Percentiles rank a stretch among this genome's conserved stretches.
Evolutionary conservation across 768 basidiomycete genomes (phyloP).

Genomic region (Tricholoma furcatifolium): DNA sequence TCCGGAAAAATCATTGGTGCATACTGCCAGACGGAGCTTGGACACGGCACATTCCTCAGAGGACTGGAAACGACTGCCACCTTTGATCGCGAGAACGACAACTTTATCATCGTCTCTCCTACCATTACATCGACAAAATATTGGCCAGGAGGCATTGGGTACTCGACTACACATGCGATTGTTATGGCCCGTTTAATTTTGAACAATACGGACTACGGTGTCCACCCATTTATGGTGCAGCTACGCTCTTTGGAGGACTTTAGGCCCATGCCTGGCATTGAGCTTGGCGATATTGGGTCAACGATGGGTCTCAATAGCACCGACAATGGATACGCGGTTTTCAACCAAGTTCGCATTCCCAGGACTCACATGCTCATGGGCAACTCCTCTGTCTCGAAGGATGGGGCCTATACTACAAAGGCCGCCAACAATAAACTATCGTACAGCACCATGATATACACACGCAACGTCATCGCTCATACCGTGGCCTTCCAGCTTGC

Average conservation of each 20-base stretch:
- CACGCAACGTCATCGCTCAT: conserved; percentile 14
- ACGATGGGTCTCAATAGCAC: conserved; percentile 21
- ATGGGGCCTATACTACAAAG: conserved; percentile 18
- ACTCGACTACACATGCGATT: conserved; percentile 24
- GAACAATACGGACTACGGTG: conserved; percentile 16
- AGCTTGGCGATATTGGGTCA: conserved; percentile 25
- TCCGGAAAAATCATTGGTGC: conserved; percentile 22
- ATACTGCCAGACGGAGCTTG: conserved; percentile 27
- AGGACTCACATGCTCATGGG: conserved; percentile 23
- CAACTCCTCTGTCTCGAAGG: conserved; percentile 15
- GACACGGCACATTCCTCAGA: conserved; percentile 26
- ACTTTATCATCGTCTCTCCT: conserved; percentile 26
- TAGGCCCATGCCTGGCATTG: conserved; percentile 20
- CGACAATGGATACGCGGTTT: conserved; percentile 26
- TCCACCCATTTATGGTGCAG: conserved; percentile 26
- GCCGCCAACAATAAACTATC: conserved; percentile 13
- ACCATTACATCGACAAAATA: conserved; percentile 23
- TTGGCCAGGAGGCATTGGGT: conserved; percentile 25
- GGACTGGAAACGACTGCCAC: conserved; percentile 26
- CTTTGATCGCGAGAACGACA: conserved; percentile 20
- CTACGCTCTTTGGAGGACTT: conserved; percentile 22
- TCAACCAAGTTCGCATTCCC: conserved; percentile 22
- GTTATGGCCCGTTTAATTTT: conserved; percentile 24
- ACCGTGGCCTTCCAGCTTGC: conserved; percentile 22
- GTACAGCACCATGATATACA: conserved; percentile 23